These are phyloP conservation scores for Lasiodiplodia hormozganensis DNA, from an alignment of 2,329 filamentous ascomycete genomes.

Conservation along the genomic window DNA sequence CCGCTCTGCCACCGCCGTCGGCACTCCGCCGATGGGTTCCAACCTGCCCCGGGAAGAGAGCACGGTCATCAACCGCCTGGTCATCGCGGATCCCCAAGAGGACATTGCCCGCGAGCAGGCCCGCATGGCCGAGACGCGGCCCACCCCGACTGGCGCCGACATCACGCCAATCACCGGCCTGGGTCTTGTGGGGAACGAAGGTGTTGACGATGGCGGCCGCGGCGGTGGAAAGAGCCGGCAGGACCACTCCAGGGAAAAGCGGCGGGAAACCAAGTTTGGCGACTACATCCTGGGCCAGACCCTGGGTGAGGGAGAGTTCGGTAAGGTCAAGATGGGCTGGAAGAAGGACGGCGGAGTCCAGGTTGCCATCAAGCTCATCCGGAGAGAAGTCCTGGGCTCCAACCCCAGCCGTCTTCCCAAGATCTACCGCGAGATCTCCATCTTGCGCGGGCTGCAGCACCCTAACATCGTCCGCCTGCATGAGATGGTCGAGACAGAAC, in stretches of 20 bases:
- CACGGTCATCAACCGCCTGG: constrained; percentile 77
- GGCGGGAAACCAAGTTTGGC: constrained; percentile 87
- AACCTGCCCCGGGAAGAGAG: constrained; percentile 76
- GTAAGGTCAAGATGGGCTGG: constrained; percentile 98
- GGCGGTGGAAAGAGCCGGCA: constrained; percentile 58
- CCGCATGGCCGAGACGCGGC: constrained; percentile 67
- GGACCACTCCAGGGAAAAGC: constrained; percentile 62
- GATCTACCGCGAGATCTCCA: constrained; percentile 96
- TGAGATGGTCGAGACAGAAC: constrained; percentile 98
- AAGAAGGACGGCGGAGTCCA: constrained; percentile 90
- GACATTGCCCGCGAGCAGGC: constrained; percentile 76
- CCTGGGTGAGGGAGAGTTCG: constrained; percentile 96
- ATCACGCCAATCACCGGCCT: constrained; percentile 56
- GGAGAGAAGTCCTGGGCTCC: constrained; percentile 84
- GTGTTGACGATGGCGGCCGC: constrained; percentile 55
- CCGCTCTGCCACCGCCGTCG: constrained; percentile 57
- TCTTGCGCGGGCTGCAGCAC: constrained; percentile 85
- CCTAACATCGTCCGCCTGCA: constrained; percentile 96
- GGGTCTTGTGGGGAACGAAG: constrained; percentile 58
- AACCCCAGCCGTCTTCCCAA: constrained; percentile 92
- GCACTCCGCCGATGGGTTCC: constrained; percentile 59
- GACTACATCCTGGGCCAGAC: constrained; percentile 96
- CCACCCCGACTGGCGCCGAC: constrained; percentile 51
- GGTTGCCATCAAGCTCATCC: constrained; percentile 98
- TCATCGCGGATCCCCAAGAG: constrained; percentile 77